Conservation (phyloP, 495 filamentous ascomycete genomes). For the Sporormia fimetaria region DNA sequence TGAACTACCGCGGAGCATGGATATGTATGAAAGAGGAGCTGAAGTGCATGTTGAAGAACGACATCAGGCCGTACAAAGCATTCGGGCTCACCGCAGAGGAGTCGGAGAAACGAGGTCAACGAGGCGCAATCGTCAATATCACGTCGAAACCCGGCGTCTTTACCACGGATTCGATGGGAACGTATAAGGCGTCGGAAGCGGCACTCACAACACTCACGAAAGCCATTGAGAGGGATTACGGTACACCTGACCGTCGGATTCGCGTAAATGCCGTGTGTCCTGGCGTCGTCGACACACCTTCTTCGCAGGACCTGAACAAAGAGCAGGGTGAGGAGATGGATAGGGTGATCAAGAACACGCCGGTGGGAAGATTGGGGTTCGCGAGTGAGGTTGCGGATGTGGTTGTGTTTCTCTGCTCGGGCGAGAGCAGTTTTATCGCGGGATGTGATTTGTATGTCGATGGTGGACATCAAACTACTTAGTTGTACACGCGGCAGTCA, state of each 20-base stretch:
- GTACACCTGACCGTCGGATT: constrained; percentile 33
- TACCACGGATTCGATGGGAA: constrained; percentile 21
- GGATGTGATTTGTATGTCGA: constrained; percentile 26
- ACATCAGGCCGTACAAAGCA: constrained; percentile 30
- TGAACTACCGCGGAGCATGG: constrained; percentile 41
- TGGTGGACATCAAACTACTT: constrained; percentile 24
- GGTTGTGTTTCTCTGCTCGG: constrained; percentile 30
- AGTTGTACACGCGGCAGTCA: too few relatives aligned
- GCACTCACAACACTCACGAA: constrained; percentile 31
- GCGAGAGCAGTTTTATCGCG: constrained; percentile 36
- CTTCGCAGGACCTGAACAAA: constrained; percentile 10
- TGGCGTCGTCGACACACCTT: constrained; percentile 35
- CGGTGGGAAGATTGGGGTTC: constrained; percentile 28
- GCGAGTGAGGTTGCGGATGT: constrained; percentile 34
- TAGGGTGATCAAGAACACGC: constrained; percentile 29
- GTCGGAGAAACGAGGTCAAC: constrained; percentile 3
- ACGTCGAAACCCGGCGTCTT: constrained; percentile 25
- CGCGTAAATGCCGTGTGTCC: constrained; percentile 42
- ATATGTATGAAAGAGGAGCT: constrained; percentile 39
- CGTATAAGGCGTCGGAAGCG: constrained; percentile 38
- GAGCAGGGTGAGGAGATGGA: constrained; percentile 21
- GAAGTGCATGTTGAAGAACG: constrained; percentile 37
- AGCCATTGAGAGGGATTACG: constrained; percentile 36
- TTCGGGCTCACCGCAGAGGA: constrained; percentile 5
- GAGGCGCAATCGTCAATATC: constrained; percentile 30